Conservation (phyloP, 2,329 filamentous ascomycete species). For the Lasiodiplodia hormozganensis region DNA sequence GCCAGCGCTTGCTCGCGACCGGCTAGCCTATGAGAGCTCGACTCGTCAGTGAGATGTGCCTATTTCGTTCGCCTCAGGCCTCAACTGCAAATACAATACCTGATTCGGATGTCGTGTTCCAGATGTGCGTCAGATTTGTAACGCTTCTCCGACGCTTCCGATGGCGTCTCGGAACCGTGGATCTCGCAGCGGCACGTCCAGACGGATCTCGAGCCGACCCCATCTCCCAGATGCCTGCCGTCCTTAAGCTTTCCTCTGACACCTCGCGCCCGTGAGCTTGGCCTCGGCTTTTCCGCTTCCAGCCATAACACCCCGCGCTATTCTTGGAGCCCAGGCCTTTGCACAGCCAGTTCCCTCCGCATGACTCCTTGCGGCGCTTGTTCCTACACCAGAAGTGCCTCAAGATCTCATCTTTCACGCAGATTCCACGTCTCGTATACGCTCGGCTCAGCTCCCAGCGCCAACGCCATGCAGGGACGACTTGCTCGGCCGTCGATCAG, state of each 20-base stretch:
- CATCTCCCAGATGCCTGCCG: background rate
- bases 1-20: background rate
- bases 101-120: background rate
- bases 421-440: background rate
- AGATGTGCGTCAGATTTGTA: slow-evolving; percentile 4
- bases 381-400: slow-evolving; percentile 16
- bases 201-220: slow-evolving; percentile 9
- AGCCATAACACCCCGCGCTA: slow-evolving; percentile 16
- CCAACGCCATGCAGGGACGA: slow-evolving; percentile 2
- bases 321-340: slow-evolving; percentile 6
- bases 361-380: slow-evolving; percentile 10
- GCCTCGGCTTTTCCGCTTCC: background rate
- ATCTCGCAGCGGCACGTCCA: background rate
- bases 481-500: slow-evolving; percentile 17
- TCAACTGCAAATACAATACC: background rate
- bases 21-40: background rate
- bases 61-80: slow-evolving; percentile 8
- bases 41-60: background rate
- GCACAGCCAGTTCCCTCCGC: slow-evolving; percentile 4
- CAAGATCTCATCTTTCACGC: background rate
- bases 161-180: background rate
- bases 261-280: slow-evolving; percentile 19
- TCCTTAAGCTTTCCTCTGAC: slow-evolving; percentile 11
- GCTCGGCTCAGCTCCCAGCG: slow-evolving; percentile 2
- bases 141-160: slow-evolving; percentile 16